Evolutionary conservation across 2,329 filamentous ascomycete genomes (phyloP).

Genomic region (Parafenestella ontariensis): DNA sequence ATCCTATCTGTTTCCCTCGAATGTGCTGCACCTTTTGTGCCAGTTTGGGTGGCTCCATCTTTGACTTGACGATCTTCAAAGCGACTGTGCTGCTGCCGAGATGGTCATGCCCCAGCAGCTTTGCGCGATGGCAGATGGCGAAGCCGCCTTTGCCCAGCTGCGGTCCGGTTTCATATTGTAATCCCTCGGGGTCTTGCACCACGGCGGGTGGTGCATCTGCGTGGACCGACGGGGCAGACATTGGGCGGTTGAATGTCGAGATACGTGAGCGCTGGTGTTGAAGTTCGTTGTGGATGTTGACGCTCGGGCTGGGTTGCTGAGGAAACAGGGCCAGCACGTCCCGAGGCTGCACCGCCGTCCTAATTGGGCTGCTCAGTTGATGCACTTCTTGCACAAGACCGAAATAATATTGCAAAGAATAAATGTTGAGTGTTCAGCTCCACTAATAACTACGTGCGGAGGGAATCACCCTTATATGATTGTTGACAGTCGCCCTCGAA

Average conservation of each 20-base stretch:
- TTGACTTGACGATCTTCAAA: conserved; percentile 82
- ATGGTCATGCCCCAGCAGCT: conserved; percentile 62
- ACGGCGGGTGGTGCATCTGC: conserved; percentile 61
- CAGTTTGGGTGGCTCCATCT: conserved; percentile 80
- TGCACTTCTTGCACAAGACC: not conserved
- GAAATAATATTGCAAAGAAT: not conserved
- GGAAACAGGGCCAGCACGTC: conserved; percentile 5
- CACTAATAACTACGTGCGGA: not conserved
- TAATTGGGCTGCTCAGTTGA: conserved; percentile 2
- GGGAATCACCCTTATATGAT: not conserved
- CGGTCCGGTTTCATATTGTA: conserved; percentile 75
- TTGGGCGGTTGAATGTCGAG: conserved; percentile 37
- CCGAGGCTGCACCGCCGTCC: conserved; percentile 2
- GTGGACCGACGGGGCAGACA: conserved; percentile 56
- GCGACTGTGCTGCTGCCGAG: conserved; percentile 72
- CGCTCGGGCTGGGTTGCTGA: conserved; percentile 15
- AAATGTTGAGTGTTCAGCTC: not conserved
- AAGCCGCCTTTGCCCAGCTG: conserved; percentile 83
- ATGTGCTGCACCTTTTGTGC: conserved; percentile 74
- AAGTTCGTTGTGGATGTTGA: conserved; percentile 29
- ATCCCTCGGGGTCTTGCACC: conserved; percentile 72
- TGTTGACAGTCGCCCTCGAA: not conserved
- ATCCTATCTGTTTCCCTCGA: not conserved
- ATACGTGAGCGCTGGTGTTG: conserved; percentile 35
- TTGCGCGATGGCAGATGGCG: conserved; percentile 79